These are phyloP conservation scores for Xylaria arbuscula DNA, from an alignment of 2,329 filamentous ascomycete genomes.

Conservation along the genomic window DNA sequence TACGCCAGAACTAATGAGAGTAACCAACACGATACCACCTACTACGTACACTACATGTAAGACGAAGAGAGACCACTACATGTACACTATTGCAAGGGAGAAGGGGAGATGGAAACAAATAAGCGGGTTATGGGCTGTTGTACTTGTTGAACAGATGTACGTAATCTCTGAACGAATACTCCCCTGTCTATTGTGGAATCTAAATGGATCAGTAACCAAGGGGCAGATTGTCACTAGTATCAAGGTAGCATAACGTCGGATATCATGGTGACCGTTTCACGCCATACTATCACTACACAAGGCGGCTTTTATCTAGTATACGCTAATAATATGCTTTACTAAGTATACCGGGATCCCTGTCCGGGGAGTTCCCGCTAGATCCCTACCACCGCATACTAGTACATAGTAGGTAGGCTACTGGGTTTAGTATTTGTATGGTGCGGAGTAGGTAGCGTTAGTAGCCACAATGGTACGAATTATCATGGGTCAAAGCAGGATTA, in stretches of 20 bases:
- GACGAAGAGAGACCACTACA: too few species aligned
- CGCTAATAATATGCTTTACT: neutral
- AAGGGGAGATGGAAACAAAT: slow-evolving; percentile 28
- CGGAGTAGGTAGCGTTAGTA: slow-evolving; percentile 10
- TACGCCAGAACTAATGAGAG: too few species aligned
- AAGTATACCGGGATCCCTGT: slow-evolving; percentile 7
- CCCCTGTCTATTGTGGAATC: neutral
- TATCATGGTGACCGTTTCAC: neutral
- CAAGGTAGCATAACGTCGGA: neutral
- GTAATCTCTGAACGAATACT: slow-evolving; percentile 13
- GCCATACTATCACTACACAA: neutral
- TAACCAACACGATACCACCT: too few species aligned
- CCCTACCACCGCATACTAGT: neutral
- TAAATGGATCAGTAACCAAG: neutral
- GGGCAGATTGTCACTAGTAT: neutral
- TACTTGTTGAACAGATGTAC: neutral
- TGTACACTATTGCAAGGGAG: neutral
- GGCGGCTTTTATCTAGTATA: neutral
- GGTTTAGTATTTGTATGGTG: slow-evolving; percentile 3
- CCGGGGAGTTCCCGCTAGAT: slow-evolving; percentile 8
- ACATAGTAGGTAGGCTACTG: neutral
- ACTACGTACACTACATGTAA: neutral
- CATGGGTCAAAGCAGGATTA: neutral
- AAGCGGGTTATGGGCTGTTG: slow-evolving; percentile 33
- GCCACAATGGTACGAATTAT: slow-evolving; percentile 4